Percentiles rank a stretch among this genome's conserved stretches.
phyloP scores from a whole-genome alignment of 768 basidiomycete genomes.

The Ramaria rubella region DNA sequence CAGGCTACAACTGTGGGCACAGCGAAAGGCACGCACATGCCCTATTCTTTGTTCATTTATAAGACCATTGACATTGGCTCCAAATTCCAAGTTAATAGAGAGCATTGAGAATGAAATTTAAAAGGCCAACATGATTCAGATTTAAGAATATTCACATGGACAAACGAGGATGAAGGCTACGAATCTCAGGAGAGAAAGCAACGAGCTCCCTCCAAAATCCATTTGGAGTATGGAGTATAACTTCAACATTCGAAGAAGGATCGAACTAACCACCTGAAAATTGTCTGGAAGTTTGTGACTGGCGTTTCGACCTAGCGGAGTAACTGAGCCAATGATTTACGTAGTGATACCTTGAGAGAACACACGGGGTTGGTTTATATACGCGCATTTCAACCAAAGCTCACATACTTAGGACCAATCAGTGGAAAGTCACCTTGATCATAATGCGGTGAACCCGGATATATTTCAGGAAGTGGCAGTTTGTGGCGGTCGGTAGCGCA shows the following conservation, averaged over 20 bases:
- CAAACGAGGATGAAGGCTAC: background rate
- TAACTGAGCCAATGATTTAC: background rate
- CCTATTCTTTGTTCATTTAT: too few relatives aligned
- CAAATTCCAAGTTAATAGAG: background rate
- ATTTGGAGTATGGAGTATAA: background rate
- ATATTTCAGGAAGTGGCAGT: background rate
- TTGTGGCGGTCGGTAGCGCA: too few relatives aligned
- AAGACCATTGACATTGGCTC: background rate
- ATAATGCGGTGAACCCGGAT: background rate
- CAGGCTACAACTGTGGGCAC: too few relatives aligned
- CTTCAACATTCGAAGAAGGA: background rate
- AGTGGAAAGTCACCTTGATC: too few relatives aligned
- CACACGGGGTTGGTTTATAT: background rate
- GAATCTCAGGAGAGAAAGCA: background rate
- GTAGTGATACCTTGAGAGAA: background rate
- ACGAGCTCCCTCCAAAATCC: background rate
- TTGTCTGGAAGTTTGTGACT: background rate
- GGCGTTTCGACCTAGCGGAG: background rate
- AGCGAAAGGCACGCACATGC: too few relatives aligned
- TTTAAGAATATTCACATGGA: background rate
- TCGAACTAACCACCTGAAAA: background rate
- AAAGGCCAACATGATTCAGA: too few relatives aligned
- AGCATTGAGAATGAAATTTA: background rate
- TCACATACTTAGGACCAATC: too few relatives aligned
- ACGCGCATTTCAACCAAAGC: too few relatives aligned